Conservation (phyloP, 1,139 yeast genomes). For the Wickerhamiella pararugosa region DNA sequence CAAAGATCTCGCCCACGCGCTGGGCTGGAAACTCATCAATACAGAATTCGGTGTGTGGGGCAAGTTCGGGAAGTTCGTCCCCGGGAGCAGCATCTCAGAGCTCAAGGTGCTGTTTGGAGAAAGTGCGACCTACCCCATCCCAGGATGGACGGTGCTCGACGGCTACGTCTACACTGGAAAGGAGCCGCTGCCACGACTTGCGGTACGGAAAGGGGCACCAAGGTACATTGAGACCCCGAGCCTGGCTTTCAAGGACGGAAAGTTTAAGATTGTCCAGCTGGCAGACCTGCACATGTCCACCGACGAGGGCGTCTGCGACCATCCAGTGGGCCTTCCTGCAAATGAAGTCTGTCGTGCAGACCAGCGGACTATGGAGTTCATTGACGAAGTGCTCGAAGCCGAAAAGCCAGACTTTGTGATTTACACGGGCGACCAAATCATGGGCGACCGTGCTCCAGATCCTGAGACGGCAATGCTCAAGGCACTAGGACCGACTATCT, state of each 20-base stretch:
- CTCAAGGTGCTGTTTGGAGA: constrained; percentile 56
- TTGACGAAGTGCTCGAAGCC: constrained; percentile 46
- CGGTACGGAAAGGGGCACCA: constrained; percentile 18
- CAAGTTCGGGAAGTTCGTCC: constrained; percentile 27
- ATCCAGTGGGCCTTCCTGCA: constrained; percentile 30
- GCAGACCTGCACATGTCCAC: constrained; percentile 80
- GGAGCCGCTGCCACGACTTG: constrained; percentile 20
- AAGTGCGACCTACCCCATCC: constrained; percentile 65
- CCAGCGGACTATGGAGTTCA: constrained; percentile 44
- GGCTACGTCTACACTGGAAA: constrained; percentile 18
- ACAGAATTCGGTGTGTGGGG: constrained; percentile 34
- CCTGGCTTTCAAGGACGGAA: constrained; percentile 29
- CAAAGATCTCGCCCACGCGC: constrained; percentile 6
- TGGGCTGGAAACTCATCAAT: constrained; percentile 28
- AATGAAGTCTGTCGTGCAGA: constrained; percentile 62
- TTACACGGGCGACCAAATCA: constrained; percentile 74
- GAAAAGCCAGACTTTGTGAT: constrained; percentile 76
- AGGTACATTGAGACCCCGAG: constrained; percentile 17
- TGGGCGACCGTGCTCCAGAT: constrained; percentile 58
- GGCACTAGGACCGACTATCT: constrained; percentile 56
- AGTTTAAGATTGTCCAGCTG: constrained; percentile 64
- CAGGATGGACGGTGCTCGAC: constrained; percentile 42
- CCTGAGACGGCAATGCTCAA: constrained; percentile 65
- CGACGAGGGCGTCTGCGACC: constrained; percentile 59
- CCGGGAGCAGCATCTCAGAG: constrained; percentile 28